Conservation (phyloP, 257 asterid species). For the Petrea volubilis region DNA sequence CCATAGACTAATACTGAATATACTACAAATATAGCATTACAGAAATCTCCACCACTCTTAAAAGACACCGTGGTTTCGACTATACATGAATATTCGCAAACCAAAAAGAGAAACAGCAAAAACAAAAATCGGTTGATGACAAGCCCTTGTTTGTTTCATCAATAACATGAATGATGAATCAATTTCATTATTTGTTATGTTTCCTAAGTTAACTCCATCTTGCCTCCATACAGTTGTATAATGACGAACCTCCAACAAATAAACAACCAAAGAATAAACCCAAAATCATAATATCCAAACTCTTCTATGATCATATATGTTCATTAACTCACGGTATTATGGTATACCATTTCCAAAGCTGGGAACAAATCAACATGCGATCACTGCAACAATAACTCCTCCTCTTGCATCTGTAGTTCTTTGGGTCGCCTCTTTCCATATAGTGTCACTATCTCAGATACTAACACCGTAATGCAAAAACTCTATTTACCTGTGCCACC, state of each 20-base stretch:
- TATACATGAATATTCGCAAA: conserved; percentile 2
- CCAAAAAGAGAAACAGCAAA: not conserved
- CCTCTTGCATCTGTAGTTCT: conserved; percentile 68
- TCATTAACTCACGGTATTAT: not conserved
- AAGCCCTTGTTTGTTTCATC: not conserved
- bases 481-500: too few relatives aligned
- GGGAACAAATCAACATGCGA: not conserved
- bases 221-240: conserved; percentile 1
- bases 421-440: conserved; percentile 71
- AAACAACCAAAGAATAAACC: conserved; percentile 10
- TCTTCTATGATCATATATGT: not conserved
- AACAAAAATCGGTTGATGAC: not conserved
- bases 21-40: too few relatives aligned
- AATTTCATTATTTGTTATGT: not conserved
- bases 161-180: not conserved
- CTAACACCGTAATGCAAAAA: conserved; percentile 50
- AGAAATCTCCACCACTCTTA: too few relatives aligned
- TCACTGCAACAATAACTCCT: conserved; percentile 56
- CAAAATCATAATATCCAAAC: not conserved
- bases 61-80: conserved; percentile 5
- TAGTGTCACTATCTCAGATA: conserved; percentile 63
- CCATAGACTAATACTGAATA: too few relatives aligned
- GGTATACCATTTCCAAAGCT: not conserved
- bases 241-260: not conserved
- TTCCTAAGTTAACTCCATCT: not conserved